phyloP scores from a whole-genome alignment of 2,329 filamentous ascomycete genomes.

The Botryotinia convoluta region DNA sequence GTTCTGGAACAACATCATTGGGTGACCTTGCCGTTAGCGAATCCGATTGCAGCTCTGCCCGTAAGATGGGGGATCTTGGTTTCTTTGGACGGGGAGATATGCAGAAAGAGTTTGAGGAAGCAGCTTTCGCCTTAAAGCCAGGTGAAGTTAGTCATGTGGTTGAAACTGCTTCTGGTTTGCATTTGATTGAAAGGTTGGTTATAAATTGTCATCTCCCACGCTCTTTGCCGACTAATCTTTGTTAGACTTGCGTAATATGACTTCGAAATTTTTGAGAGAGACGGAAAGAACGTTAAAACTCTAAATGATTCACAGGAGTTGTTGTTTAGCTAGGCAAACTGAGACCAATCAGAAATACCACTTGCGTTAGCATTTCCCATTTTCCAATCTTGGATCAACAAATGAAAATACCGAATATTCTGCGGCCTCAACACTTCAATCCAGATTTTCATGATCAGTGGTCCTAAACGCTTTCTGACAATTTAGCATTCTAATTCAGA shows the following conservation, averaged over 20 bases:
- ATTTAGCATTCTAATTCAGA: not conserved
- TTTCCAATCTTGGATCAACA: not conserved
- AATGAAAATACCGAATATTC: not conserved
- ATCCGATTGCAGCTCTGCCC: conserved; percentile 92
- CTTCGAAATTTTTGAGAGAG: not conserved
- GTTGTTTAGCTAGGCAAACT: not conserved
- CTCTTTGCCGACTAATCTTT: not conserved
- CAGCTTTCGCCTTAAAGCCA: conserved; percentile 83
- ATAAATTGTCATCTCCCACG: not conserved
- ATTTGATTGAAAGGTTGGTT: conserved; percentile 85
- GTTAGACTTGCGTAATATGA: conserved; percentile 17
- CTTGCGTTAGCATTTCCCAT: not conserved
- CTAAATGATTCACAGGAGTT: not conserved
- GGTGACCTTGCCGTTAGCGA: conserved; percentile 84
- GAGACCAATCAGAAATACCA: conserved; percentile 2
- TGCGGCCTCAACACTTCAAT: not conserved
- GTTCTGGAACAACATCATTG: conserved; percentile 63
- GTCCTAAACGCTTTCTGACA: not conserved
- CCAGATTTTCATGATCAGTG: not conserved
- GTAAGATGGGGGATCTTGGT: conserved; percentile 90
- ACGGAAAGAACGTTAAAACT: not conserved
- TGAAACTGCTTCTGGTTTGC: conserved; percentile 89
- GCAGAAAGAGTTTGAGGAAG: conserved; percentile 98
- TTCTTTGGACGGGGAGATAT: conserved; percentile 95
- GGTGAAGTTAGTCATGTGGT: conserved; percentile 85